Evolutionary conservation across 2,329 filamentous ascomycete genomes (phyloP), one percentile per base, ranked within the genome.

Genomic region (Microdochium nivale): DNA sequence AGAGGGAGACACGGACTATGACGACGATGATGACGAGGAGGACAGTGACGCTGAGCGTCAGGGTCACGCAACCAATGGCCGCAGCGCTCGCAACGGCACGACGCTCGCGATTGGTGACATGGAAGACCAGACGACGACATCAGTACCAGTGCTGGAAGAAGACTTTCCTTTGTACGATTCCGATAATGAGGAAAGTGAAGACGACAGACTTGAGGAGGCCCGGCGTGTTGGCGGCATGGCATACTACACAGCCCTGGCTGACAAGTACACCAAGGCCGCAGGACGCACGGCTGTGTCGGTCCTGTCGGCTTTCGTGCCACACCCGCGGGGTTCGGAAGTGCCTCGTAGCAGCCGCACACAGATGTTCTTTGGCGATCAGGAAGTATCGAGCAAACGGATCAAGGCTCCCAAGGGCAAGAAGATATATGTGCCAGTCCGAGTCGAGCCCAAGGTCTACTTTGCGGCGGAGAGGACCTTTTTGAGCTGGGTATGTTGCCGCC

Each of bases 371-470:
- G 79, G 79, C 7, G 63, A 68, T 49, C 69, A 77, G 61, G 60
- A 83, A 70, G 76, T 84, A 25, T 75, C 78, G 56, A 74, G 67
- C 27, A 80, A 76, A 66, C 76, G 71, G 59, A 82, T 90, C 72
- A 85, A 83, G 65, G 87, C 88, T 9, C 88, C 88, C 13, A 84
- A 82, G 66, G 88, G 88, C 51, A 92, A 91, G 81, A 88, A 88
- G 67, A 97, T 99, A 53, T 92, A 97, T 62, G 94, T 99, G 24
- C 92, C 92, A 14, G 86, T 97, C 51, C 84, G 94, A 48, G 91
- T 99, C 32, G 94, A 99, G 69, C 94, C 94, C 32, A 99, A 99
- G 72, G 94, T 99, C 49, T 96, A 90, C 69, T 96, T 99, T 65
- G 94, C 94, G 23, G 91, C 90, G 1, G 94, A 99, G 70, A 83